Base-by-base conservation (phyloP, 305 asterid genomes). In the Fraxinus dipetala region DNA sequence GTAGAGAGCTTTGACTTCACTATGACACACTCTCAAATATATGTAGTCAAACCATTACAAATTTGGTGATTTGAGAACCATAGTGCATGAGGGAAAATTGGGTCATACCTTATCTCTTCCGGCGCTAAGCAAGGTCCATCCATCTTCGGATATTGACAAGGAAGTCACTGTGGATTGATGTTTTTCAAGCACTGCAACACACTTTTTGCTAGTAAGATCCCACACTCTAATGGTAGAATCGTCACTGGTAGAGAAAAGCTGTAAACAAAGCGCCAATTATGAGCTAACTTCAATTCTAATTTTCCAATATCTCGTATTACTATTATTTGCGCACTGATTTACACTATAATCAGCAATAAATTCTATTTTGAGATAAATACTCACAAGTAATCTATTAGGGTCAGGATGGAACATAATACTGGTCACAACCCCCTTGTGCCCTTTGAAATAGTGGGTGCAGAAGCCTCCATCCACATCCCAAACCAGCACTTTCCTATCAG, bases 391-490 rank as follows among this genome's bases (percentile, higher is more conserved):
- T 18, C 90, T 89, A 69, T 86, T 88, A 0, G 97, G 97, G 81
- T 92, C 94, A 35, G 97, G 95, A 83, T 94, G 99, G 87, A 94
- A 96, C 85, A 83, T 85, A 80, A 94, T 85, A 84, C 92, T 85
- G 83, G 97, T 90, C 38, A 96, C 99, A 73, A 96, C 91, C 78
- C 99, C 99, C 81, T 92, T 92, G 88, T 96, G 99, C 75, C 98
- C 99, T 87, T 91, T 96, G 91, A 96, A 96, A 84, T 86, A 90
- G 88, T 96, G 99, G 0, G 99, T 96, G 85, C 97, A 91, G 84
- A 92, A 96, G 43, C 97, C 98, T 84, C 98, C 99, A 75, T 93
- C 98, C 11, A 93, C 97, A 67, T 96, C 98, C 99, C 99, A 96
- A 36, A 96, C 98, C 45, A 87, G 95, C 86, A 96, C 99, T 86